Percentiles rank a stretch among this genome's conserved stretches.
Evolutionary conservation across 2,329 filamentous ascomycete genomes (phyloP).

Genomic region (Trichoderma koningiopsis): DNA sequence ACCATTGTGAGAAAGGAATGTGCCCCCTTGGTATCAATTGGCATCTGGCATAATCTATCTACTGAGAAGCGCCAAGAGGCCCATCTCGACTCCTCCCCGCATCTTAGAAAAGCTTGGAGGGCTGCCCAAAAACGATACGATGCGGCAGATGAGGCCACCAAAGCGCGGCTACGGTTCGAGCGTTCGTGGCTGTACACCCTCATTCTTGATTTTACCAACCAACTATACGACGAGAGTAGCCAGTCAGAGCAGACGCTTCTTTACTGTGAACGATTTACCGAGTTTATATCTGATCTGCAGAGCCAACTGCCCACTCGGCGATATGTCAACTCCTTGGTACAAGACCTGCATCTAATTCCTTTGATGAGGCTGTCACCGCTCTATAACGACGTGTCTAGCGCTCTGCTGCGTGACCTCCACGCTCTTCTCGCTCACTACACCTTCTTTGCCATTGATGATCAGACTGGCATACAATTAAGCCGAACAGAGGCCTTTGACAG

Average conservation of each 20-base stretch:
- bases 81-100: conserved; percentile 70
- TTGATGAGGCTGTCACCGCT: conserved; percentile 77
- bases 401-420: conserved; percentile 77
- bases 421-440: conserved; percentile 83
- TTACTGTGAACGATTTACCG: conserved; percentile 92
- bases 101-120: conserved; percentile 87
- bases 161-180: conserved; percentile 84
- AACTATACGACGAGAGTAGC: conserved; percentile 62
- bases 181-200: conserved; percentile 90
- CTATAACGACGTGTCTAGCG: conserved; percentile 73
- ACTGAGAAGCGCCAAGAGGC: conserved; percentile 73
- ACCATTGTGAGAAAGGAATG: conserved; percentile 92
- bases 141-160: conserved; percentile 75
- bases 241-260: conserved; percentile 62
- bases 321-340: conserved; percentile 86
- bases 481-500: conserved; percentile 73
- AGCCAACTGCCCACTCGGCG: conserved; percentile 92
- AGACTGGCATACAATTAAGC: conserved; percentile 76
- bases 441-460: conserved; percentile 87
- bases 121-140: conserved; percentile 85
- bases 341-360: conserved; percentile 81
- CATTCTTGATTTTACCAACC: conserved; percentile 76
- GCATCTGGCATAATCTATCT: conserved; percentile 91
- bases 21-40: conserved; percentile 89
- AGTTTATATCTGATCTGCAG: conserved; percentile 86